phyloP scores from a whole-genome alignment of 1,284 basidiomycete genomes.

The Farysia itapuensis region DNA sequence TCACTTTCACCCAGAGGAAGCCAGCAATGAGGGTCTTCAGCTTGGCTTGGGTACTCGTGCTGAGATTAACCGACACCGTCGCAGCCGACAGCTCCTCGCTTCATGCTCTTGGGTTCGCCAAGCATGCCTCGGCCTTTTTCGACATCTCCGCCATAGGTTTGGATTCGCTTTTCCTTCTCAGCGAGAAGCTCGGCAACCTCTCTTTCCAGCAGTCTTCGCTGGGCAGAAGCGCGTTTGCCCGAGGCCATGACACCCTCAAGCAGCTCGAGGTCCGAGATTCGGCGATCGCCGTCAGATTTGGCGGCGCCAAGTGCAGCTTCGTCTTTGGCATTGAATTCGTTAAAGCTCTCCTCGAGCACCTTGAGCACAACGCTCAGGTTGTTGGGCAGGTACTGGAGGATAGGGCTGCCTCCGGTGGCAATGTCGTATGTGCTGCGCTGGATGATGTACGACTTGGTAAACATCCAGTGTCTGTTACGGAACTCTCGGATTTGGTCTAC shows the following conservation, averaged over 20 bases:
- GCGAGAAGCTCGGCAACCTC: conserved; percentile 38
- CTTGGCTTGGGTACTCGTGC: no score
- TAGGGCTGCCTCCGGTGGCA: conserved; percentile 54
- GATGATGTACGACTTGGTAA: conserved; percentile 55
- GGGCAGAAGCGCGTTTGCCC: conserved; percentile 31
- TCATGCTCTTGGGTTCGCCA: conserved; percentile 21
- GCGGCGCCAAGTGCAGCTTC: conserved; percentile 4
- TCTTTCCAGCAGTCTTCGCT: conserved; percentile 37
- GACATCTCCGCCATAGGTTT: conserved; percentile 18
- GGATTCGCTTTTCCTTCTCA: conserved; percentile 38
- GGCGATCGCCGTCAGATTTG: conserved; percentile 1
- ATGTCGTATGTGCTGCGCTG: conserved; percentile 41
- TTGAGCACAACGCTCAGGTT: conserved; percentile 46
- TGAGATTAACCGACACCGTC: conserved; percentile 47
- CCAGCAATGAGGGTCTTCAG: no score
- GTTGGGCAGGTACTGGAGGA: conserved; percentile 53
- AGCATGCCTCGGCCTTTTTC: conserved; percentile 40
- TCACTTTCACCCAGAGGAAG: no score
- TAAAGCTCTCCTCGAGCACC: conserved; percentile 42
- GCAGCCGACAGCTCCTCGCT: conserved; percentile 44
- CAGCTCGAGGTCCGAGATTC: conserved; percentile 23
- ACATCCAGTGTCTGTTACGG: conserved; percentile 55
- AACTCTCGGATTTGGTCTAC: conserved; percentile 56
- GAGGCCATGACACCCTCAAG: conserved; percentile 29
- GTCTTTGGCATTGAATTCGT: conserved; percentile 19